Evolutionary conservation across 1,284 basidiomycete species (phyloP).

Genomic region (Sporisorium reilianum): DNA sequence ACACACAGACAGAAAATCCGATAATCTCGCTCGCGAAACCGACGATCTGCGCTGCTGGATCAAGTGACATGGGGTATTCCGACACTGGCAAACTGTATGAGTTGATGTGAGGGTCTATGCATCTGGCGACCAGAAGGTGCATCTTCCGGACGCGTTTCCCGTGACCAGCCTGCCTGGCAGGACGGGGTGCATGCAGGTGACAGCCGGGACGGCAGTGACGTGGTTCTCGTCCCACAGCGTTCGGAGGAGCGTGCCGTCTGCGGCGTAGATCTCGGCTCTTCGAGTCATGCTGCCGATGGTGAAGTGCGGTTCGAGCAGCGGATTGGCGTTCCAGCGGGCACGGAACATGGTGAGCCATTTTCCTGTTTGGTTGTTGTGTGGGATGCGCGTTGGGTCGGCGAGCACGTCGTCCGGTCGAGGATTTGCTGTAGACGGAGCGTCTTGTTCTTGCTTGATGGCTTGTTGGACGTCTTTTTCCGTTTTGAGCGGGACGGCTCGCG

Average conservation of each 20-base stretch:
- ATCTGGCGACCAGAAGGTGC: slow-evolving; percentile 56
- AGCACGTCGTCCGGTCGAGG: slow-evolving; percentile 50
- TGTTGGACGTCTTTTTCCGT: slow-evolving; percentile 25
- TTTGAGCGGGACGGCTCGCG: slow-evolving; percentile 28
- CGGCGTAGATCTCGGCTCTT: slow-evolving; percentile 60
- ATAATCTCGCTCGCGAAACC: neutral
- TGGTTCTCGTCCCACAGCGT: slow-evolving; percentile 62
- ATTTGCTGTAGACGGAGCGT: neutral
- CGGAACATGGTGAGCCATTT: slow-evolving; percentile 69
- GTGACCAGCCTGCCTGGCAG: slow-evolving; percentile 54
- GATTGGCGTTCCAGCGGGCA: slow-evolving; percentile 60
- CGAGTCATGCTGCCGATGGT: slow-evolving; percentile 65
- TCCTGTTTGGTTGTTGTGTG: slow-evolving; percentile 68
- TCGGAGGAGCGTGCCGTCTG: slow-evolving; percentile 55
- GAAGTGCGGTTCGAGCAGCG: slow-evolving; percentile 60
- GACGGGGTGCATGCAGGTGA: slow-evolving; percentile 62
- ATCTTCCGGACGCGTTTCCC: slow-evolving; percentile 61
- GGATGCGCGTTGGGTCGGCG: slow-evolving; percentile 35
- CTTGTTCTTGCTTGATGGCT: slow-evolving; percentile 32
- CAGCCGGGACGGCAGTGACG: slow-evolving; percentile 66
- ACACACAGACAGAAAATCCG: slow-evolving; percentile 8
- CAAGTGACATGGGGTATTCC: slow-evolving; percentile 1
- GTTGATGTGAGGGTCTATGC: neutral
- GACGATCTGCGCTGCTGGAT: neutral
- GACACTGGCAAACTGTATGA: neutral